Percentiles rank a stretch among this genome's conserved stretches.
Conservation (phyloP, 2,329 filamentous ascomycete genomes). For the Arthroderma sp. region DNA sequence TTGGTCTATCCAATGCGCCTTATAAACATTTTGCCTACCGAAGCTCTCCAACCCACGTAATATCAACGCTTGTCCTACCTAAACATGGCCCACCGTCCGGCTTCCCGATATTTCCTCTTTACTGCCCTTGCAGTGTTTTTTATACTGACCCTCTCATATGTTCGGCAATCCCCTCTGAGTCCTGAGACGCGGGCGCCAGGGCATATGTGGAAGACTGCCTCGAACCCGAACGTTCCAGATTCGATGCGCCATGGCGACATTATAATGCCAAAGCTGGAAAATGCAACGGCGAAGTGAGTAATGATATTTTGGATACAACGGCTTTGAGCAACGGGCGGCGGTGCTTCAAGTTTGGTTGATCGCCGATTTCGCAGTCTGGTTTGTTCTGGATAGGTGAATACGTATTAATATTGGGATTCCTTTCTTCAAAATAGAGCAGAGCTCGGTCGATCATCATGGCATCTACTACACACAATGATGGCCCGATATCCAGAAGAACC, state of each 20-base stretch:
- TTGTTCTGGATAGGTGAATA: too few relatives aligned
- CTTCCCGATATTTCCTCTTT: conserved; percentile 24
- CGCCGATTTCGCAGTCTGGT: not conserved
- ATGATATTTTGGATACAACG: not conserved
- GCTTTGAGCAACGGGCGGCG: not conserved
- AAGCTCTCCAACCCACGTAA: not conserved
- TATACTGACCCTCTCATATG: conserved; percentile 26
- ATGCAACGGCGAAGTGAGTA: conserved; percentile 36
- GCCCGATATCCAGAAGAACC: conserved; percentile 52
- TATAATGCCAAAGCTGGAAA: conserved; percentile 35
- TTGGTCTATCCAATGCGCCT: too few relatives aligned
- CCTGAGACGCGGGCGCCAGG: conserved; percentile 29
- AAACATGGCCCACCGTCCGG: conserved; percentile 20
- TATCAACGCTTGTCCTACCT: not conserved
- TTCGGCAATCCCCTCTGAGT: conserved; percentile 25
- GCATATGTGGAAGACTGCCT: conserved; percentile 22
- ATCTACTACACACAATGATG: conserved; percentile 54
- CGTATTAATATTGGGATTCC: too few relatives aligned
- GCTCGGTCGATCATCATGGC: conserved; percentile 52
- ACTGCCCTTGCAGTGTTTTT: conserved; percentile 21
- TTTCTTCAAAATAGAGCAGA: conserved; percentile 36
- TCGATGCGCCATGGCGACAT: conserved; percentile 30
- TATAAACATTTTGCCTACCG: too few relatives aligned
- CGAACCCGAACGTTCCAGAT: conserved; percentile 14
- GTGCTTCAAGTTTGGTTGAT: conserved; percentile 1